A percentile compares a stretch with the other conserved stretches of the same genome.
phyloP scores from a whole-genome alignment of 257 asterid genomes.

The Scutellaria baicalensis region DNA sequence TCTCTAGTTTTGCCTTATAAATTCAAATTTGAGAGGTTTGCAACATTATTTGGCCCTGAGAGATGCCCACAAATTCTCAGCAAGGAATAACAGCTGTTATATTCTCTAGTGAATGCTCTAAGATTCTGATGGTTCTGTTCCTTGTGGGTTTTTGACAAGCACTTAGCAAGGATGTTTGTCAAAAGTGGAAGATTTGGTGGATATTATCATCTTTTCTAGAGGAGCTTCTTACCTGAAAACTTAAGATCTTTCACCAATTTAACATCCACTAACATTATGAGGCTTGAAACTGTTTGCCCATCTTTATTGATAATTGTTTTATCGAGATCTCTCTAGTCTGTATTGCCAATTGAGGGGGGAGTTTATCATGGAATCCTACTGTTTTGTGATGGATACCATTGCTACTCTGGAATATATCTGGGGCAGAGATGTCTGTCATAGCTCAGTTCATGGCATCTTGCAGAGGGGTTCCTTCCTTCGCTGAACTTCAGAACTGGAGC shows the following conservation, averaged over 20 bases:
- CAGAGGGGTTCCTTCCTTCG: conserved; percentile 47
- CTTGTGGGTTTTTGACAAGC: conserved; percentile 35
- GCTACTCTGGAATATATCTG: conserved; percentile 17
- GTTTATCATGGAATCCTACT: conserved; percentile 36
- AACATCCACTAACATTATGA: conserved; percentile 25
- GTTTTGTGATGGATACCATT: conserved; percentile 27
- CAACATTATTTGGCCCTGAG: conserved; percentile 31
- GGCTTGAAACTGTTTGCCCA: conserved; percentile 23
- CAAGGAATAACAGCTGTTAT: conserved; percentile 27
- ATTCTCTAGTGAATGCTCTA: conserved; percentile 30
- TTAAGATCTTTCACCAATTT: conserved; percentile 32
- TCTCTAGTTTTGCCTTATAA: conserved; percentile 40
- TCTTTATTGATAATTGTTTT: conserved; percentile 27
- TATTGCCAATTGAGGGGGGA: conserved; percentile 42
- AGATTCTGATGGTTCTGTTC: conserved; percentile 31
- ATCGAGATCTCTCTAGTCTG: conserved; percentile 33
- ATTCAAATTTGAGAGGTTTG: conserved; percentile 31
- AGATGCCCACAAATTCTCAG: conserved; percentile 35
- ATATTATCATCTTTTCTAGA: conserved; percentile 30
- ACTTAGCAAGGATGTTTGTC: conserved; percentile 30
- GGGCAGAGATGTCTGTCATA: conserved; percentile 34
- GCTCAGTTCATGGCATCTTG: conserved; percentile 53
- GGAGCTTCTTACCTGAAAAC: conserved; percentile 42
- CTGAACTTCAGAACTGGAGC: conserved; percentile 64
- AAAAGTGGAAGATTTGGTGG: conserved; percentile 40